These are phyloP conservation scores for Mortierella sp. DNA, from an alignment of 371 early-diverging fungal species.

Conservation along the genomic window DNA sequence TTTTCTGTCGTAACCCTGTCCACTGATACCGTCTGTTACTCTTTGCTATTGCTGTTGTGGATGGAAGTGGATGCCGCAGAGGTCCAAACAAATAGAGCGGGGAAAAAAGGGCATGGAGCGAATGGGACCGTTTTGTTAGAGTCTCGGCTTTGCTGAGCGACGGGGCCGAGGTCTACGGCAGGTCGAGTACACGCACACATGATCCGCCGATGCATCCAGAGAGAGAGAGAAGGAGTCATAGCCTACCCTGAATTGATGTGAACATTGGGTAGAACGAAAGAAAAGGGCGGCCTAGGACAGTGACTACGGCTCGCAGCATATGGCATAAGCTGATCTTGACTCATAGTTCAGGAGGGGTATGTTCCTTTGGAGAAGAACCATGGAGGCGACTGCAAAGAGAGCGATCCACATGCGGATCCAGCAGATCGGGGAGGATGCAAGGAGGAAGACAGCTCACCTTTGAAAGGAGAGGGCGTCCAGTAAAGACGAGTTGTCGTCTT, in stretches of 20 bases:
- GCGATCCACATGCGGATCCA: not conserved
- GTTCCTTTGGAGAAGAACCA: not conserved
- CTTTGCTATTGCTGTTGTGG: not conserved
- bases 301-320: no score
- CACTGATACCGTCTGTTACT: not conserved
- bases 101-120: not conserved
- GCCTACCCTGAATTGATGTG: no score
- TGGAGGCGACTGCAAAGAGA: not conserved
- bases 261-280: no score
- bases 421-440: not conserved
- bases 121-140: not conserved
- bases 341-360: not conserved
- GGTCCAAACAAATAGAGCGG: constrained; percentile 2
- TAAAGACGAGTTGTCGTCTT: not conserved
- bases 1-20: not conserved
- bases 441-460: not conserved
- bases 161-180: not conserved
- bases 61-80: not conserved
- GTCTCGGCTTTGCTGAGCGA: not conserved
- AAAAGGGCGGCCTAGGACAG: no score
- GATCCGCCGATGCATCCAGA: not conserved
- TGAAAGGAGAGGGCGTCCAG: not conserved
- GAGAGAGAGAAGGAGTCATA: not conserved
- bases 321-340: not conserved
- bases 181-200: no score